Evolutionary conservation across 2,329 filamentous ascomycete genomes (phyloP).

Genomic region (Fusarium solani-melongenae): DNA sequence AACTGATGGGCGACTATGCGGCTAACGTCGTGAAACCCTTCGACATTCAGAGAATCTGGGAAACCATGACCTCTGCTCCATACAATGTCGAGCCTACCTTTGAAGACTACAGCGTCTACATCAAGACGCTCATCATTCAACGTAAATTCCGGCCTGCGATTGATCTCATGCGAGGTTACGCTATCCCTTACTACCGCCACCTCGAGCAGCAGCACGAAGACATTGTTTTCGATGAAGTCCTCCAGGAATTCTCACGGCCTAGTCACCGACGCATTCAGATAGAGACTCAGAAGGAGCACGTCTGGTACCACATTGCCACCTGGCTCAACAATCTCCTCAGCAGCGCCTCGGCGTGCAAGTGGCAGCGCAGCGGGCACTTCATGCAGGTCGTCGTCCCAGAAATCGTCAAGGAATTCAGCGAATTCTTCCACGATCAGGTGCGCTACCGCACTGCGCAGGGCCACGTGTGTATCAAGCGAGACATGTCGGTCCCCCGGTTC

Average conservation of each 20-base stretch:
- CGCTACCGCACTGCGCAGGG: constrained; percentile 50
- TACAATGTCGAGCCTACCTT: constrained; percentile 68
- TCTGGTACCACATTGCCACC: constrained; percentile 45
- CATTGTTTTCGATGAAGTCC: constrained; percentile 48
- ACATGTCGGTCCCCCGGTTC: constrained; percentile 35
- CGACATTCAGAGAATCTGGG: constrained; percentile 66
- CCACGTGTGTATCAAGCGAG: constrained; percentile 40
- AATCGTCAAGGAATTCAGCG: constrained; percentile 48
- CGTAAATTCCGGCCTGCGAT: constrained; percentile 47
- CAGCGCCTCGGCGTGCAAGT: constrained; percentile 32
- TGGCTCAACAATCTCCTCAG: constrained; percentile 45
- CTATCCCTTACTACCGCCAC: constrained; percentile 52
- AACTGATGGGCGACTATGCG: constrained; percentile 41
- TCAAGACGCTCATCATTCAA: constrained; percentile 52
- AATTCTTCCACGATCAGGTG: constrained; percentile 47
- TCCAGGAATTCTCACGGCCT: constrained; percentile 33
- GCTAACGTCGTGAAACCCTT: constrained; percentile 50
- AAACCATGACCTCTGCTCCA: constrained; percentile 68
- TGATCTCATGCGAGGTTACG: constrained; percentile 52
- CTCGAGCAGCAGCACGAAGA: constrained; percentile 40
- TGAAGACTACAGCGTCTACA: constrained; percentile 61
- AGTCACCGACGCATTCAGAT: constrained; percentile 43
- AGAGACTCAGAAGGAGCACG: constrained; percentile 47
- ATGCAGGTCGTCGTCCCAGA: constrained; percentile 42
- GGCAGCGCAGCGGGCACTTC: constrained; percentile 37